Conservation (phyloP, 2,329 filamentous ascomycete genomes). For the Xylariales sp. region DNA sequence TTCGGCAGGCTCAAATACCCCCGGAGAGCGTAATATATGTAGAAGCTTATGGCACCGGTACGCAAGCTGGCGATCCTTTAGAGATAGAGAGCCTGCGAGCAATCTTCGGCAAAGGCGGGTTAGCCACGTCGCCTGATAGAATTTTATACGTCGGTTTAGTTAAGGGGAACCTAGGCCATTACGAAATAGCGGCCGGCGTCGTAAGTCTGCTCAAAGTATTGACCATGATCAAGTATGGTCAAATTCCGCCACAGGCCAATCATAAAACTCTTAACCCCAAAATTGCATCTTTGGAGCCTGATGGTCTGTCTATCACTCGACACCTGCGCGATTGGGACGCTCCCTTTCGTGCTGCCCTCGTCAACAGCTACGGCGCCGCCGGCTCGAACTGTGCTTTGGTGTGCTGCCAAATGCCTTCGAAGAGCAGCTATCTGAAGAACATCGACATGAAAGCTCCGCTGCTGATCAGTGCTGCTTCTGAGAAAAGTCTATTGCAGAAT, state of each 20-base stretch:
- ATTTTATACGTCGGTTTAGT: slow-evolving; percentile 21
- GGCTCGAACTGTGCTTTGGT: slow-evolving; percentile 30
- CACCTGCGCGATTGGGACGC: slow-evolving; percentile 21
- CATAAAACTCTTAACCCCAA: slow-evolving; percentile 24
- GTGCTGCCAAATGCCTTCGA: too few relatives aligned
- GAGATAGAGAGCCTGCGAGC: slow-evolving; percentile 18
- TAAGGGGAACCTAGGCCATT: slow-evolving; percentile 27
- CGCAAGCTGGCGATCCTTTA: slow-evolving; percentile 27
- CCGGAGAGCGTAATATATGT: slow-evolving; percentile 25
- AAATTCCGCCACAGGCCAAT: slow-evolving; percentile 20
- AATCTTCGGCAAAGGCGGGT: slow-evolving; percentile 9
- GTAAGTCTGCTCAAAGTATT: slow-evolving; percentile 27
- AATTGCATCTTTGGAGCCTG: slow-evolving; percentile 16
- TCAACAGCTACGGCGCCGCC: slow-evolving; percentile 34
- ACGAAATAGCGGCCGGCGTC: slow-evolving; percentile 25
- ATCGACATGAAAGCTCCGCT: background rate
- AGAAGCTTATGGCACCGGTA: slow-evolving; percentile 34
- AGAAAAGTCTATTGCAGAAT: background rate
- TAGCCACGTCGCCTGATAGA: background rate
- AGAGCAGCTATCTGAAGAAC: too few relatives aligned
- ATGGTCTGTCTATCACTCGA: slow-evolving; percentile 15
- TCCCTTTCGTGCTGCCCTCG: slow-evolving; percentile 17
- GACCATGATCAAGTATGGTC: slow-evolving; percentile 25
- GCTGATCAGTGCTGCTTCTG: background rate
- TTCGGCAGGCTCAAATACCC: slow-evolving; percentile 17